Evolutionary conservation across 169 alveolate genomes (phyloP).

Genomic region (Plasmodium coatneyi): DNA sequence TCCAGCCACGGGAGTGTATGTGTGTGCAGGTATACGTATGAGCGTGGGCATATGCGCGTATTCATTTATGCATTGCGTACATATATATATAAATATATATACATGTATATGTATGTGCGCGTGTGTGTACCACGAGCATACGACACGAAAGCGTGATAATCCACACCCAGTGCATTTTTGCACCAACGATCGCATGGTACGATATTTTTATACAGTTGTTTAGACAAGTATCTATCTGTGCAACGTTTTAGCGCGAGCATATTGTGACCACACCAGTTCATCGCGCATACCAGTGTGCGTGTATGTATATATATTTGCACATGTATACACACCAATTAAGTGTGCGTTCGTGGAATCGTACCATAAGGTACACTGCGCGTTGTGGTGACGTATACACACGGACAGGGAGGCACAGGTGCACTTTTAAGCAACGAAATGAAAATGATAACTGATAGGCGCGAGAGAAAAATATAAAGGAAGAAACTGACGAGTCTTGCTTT

Average conservation of each 20-base stretch:
- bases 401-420: neutral
- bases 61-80: neutral
- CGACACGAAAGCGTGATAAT: neutral
- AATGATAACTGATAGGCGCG: neutral
- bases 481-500: neutral
- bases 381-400: neutral
- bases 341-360: neutral
- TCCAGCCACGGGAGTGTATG: neutral
- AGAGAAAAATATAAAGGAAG: neutral
- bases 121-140: neutral
- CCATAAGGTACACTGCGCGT: neutral
- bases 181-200: neutral
- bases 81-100: neutral
- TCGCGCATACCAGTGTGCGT: neutral
- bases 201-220: neutral
- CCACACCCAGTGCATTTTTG: neutral
- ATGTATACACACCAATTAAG: neutral
- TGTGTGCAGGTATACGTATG: neutral
- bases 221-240: neutral
- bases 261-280: neutral
- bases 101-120: neutral
- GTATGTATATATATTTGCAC: neutral
- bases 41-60: constrained; percentile 1
- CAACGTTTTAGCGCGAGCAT: neutral
- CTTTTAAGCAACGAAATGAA: neutral